These are phyloP conservation scores for Pseudonectria foliicola DNA, from an alignment of 2,329 filamentous ascomycete species.

Conservation along the genomic window DNA sequence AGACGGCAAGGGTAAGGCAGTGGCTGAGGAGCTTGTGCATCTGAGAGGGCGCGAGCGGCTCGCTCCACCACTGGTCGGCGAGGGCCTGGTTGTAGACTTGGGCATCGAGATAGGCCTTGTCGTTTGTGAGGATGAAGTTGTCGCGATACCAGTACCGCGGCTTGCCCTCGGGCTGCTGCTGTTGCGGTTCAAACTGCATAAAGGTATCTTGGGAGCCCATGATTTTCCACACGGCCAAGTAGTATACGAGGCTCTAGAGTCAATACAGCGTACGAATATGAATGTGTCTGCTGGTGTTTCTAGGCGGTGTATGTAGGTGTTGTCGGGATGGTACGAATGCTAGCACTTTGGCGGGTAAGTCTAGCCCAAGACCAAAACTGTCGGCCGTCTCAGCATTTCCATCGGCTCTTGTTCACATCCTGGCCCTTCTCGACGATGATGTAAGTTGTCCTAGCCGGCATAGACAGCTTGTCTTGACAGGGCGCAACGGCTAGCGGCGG, in stretches of 20 bases:
- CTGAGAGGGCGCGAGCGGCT: conserved; percentile 38
- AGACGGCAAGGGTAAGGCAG: conserved; percentile 55
- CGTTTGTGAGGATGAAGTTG: conserved; percentile 55
- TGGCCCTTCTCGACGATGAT: conserved; percentile 7
- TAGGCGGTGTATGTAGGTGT: too few species aligned
- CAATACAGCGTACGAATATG: too few species aligned
- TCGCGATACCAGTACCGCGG: conserved; percentile 42
- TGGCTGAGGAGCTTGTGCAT: conserved; percentile 48
- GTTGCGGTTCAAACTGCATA: conserved; percentile 7
- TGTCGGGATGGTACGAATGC: too few species aligned
- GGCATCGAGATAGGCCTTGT: conserved; percentile 47
- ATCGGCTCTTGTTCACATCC: too few species aligned
- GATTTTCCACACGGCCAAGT: conserved; percentile 1
- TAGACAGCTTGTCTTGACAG: conserved; percentile 7
- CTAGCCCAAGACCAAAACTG: too few species aligned
- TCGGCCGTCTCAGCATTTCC: too few species aligned
- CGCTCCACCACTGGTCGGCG: conserved; percentile 54
- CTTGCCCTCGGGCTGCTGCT: conserved; percentile 23
- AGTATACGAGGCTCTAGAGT: too few species aligned
- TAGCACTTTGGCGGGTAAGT: too few species aligned
- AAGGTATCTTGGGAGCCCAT: conserved; percentile 21
- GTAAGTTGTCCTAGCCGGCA: conserved; percentile 10
- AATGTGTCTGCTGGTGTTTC: too few species aligned
- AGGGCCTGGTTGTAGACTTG: conserved; percentile 49
- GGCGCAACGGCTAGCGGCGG: conserved; percentile 15